Evolutionary conservation across 371 early-diverging fungal genomes (phyloP).

Genomic region (Mortierella sp.): DNA sequence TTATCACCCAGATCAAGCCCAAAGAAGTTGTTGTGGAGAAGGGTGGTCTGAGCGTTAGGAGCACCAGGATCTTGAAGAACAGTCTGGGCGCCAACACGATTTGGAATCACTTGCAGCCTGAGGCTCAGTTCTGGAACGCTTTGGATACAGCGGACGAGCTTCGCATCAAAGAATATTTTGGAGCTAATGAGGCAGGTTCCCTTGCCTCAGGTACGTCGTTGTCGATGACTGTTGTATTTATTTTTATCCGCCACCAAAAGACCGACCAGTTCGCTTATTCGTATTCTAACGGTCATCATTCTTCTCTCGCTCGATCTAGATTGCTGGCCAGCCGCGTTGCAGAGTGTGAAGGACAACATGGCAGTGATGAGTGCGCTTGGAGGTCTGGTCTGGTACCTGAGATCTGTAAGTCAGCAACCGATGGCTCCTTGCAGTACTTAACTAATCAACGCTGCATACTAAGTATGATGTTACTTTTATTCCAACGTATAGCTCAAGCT

Average conservation of each 20-base stretch:
- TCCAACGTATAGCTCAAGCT: conserved; percentile 73
- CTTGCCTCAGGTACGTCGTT: conserved; percentile 22
- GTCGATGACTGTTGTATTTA: neutral
- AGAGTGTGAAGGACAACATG: conserved; percentile 48
- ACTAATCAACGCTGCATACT: neutral
- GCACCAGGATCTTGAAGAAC: conserved; percentile 83
- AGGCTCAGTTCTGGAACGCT: conserved; percentile 89
- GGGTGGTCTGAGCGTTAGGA: conserved; percentile 73
- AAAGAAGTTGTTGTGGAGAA: conserved; percentile 91
- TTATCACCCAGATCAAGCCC: conserved; percentile 94
- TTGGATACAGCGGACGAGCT: conserved; percentile 79
- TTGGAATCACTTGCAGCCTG: conserved; percentile 82
- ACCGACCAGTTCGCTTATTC: neutral
- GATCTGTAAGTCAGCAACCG: conserved; percentile 61
- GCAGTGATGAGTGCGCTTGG: conserved; percentile 81
- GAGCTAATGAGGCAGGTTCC: conserved; percentile 36
- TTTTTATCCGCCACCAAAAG: neutral
- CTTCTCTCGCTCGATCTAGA: conserved; percentile 64
- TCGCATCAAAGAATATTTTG: conserved; percentile 77
- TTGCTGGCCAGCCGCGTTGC: conserved; percentile 78
- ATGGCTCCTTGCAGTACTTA: no score
- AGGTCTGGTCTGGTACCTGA: conserved; percentile 84
- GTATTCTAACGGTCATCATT: neutral
- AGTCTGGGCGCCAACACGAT: conserved; percentile 64
- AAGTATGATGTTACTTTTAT: neutral